These are phyloP conservation scores for Fusarium brachygibbosum DNA, from an alignment of 2,329 filamentous ascomycete species.

Conservation along the genomic window DNA sequence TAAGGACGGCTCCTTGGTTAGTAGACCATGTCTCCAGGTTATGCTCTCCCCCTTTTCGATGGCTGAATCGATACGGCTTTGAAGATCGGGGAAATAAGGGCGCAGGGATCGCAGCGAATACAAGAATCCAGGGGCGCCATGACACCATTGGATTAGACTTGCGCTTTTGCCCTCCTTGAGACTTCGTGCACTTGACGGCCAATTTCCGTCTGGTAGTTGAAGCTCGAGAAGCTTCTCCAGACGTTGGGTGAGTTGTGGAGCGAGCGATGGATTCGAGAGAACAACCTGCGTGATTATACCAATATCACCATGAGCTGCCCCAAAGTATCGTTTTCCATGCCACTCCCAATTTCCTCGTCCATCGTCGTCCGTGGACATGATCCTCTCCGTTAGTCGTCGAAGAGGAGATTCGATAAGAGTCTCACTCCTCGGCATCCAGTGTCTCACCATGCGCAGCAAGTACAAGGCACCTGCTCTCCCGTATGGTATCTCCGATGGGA, in stretches of 20 bases:
- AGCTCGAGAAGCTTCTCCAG: conserved; percentile 69
- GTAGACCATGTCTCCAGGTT: conserved; percentile 68
- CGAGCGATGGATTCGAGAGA: conserved; percentile 67
- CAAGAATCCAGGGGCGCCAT: conserved; percentile 74
- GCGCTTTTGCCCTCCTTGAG: conserved; percentile 58
- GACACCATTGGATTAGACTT: conserved; percentile 74
- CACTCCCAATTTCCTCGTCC: conserved; percentile 69
- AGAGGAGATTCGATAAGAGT: conserved; percentile 67
- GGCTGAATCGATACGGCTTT: conserved; percentile 65
- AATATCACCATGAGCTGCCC: conserved; percentile 76
- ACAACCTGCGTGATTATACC: conserved; percentile 80
- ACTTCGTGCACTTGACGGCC: conserved; percentile 65
- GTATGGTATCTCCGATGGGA: conserved; percentile 73
- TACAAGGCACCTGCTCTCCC: conserved; percentile 78
- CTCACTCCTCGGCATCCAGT: conserved; percentile 65
- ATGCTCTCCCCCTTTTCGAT: conserved; percentile 66
- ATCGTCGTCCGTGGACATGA: conserved; percentile 65
- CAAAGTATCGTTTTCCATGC: conserved; percentile 73
- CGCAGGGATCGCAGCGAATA: conserved; percentile 69
- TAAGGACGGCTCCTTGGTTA: conserved; percentile 74
- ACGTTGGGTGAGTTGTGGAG: conserved; percentile 65
- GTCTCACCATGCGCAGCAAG: conserved; percentile 72
- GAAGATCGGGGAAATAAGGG: conserved; percentile 67
- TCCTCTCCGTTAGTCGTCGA: conserved; percentile 68
- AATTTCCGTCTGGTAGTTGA: conserved; percentile 74